Evolutionary conservation across 108 stramenopile species (phyloP), one percentile per base, ranked within the genome.

Genomic region (Fistulifera pelliculosa): DNA sequence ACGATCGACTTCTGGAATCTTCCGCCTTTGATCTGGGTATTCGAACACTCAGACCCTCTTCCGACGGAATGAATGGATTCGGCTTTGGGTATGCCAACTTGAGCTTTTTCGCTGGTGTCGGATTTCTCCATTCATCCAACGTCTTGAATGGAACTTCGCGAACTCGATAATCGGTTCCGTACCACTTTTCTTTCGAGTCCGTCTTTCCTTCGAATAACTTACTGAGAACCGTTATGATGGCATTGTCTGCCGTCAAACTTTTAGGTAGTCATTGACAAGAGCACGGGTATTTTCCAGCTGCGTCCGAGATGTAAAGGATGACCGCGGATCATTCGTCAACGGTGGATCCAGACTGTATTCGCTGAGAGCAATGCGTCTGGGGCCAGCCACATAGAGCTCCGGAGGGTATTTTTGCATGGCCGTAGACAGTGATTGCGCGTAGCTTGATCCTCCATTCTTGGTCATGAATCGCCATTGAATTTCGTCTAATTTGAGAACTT

Each of bases 1-100:
- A 86, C 4, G 70, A 69, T 10, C 74, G 47, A 41, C 57, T 64
- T 22, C 47, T 58, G 3, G 59, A 54, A 47, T 64, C 65, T 4
- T 56, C 27, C 14, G 63, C 49, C 38, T 60, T 58, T 5, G 52
- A 22, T 10, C 61, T 68, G 7, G 60, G 69, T 50, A 69, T 74
- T 56, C 85, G 86, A 42, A 86, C 69, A 14, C 68, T 57, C 15
- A 90, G 58, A 1, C 85, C 89, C 4, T 54, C 53, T 50, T 90
- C 89, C 1, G 80, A 63, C 24, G 85, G 85, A 49, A 86, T 86
- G 58, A 90, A 90, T 10, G 59, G 44, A 52, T 90, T 90, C 21
- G 74, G 65, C 44, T 64, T 62, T 0, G 89, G 89, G 54, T 73
- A 85, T 16, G 60, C 68, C 39, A 90, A 43, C 23, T 71, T 67